Base-by-base conservation (phyloP, 345 rosid species). In the Citrus sp. region DNA sequence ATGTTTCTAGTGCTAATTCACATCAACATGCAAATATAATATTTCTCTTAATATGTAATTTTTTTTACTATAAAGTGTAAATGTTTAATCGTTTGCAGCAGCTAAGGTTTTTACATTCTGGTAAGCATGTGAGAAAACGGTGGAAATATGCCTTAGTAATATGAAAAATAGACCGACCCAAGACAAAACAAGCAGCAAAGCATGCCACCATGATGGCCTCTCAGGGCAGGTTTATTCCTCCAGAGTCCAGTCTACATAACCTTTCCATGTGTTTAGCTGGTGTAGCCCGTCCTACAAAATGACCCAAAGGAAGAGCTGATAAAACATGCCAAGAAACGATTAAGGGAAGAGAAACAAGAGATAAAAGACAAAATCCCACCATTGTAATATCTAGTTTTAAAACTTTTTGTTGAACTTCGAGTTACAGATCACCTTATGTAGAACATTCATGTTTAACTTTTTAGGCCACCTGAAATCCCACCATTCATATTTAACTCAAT, bases 191-290 rank as follows among this genome's bases (percentile, higher is more conserved):
- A 67, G 97, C 93, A 28, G 95, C 95, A 32, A 68, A 83, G 88
- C 89, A 87, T 89, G 87, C 98, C 95, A 8, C 98, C 98, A 61
- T 93, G 94, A 68, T 79, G 86, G 67, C 90, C 89, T 80, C 84
- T 86, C 49, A 80, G 55, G 56, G 93, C 93, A 13, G 93, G 91
- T 77, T 82, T 87, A 72, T 87, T 87, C 85, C 87, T 2, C 30
- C 30, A 30, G 30, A 28, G 30, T 83, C 95, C 98, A 93, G 74
- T 93, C 90, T 67, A 87, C 78, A 61, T 90, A 89, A 51, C 94
- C 94, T 78, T 89, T 87, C 91, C 91, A 87, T 62, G 60, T 66
- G 46, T 72, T 84, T 63, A 75, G 62, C 66, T 55, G 75, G 38
- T 78, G 70, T 73, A 85, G 76, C 79, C 87, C 91, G 27, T 87